Evolutionary conservation across 257 asterid genomes (phyloP).

Genomic region (Solanum sejunctum): DNA sequence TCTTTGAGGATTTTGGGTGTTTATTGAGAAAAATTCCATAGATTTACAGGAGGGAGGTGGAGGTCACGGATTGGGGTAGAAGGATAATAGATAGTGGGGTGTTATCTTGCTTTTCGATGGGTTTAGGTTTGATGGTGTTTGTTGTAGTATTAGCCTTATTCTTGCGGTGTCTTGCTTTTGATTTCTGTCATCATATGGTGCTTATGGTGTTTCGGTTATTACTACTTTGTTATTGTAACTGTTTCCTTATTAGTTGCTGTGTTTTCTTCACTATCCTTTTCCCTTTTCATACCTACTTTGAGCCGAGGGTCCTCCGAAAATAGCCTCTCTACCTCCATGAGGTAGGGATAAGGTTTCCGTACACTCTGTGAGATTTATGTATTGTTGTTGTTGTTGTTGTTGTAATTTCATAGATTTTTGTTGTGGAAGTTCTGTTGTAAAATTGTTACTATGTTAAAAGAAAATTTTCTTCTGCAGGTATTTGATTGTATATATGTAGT

Average conservation of each 20-base stretch:
- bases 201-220: neutral
- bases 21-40: neutral
- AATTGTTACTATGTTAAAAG: neutral
- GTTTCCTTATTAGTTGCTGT: neutral
- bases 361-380: too few species aligned
- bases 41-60: neutral
- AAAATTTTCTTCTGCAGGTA: neutral
- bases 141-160: neutral
- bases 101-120: neutral
- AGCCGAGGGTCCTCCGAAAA: neutral
- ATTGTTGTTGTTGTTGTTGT: too few species aligned
- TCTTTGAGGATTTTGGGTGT: neutral
- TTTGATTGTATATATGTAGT: neutral
- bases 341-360: too few species aligned
- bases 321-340: neutral
- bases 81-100: neutral
- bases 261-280: neutral
- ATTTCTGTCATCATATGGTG: neutral
- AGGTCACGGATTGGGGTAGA: neutral
- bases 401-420: neutral
- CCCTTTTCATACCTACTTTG: neutral
- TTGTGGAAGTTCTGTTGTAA: neutral
- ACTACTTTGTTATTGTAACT: neutral
- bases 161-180: neutral
- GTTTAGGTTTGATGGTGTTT: neutral